Evolutionary conservation across 441 rosid species (phyloP).

Genomic region (Gossypium lobatum): DNA sequence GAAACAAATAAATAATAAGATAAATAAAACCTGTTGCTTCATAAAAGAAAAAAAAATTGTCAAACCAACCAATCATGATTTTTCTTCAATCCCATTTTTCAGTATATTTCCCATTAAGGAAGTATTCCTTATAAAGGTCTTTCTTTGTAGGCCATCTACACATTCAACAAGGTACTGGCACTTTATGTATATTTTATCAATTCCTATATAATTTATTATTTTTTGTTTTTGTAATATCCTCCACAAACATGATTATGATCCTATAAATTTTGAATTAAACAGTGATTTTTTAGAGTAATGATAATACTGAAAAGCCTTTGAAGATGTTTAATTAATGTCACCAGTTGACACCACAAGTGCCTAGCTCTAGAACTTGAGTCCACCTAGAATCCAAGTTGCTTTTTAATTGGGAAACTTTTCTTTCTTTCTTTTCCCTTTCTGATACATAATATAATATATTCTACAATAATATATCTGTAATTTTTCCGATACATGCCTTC

Average conservation of each 20-base stretch:
- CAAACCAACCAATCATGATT: constrained; percentile 19
- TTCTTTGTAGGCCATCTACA: constrained; percentile 22
- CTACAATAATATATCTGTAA: too few species aligned
- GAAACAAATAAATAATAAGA: not conserved
- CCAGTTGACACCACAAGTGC: constrained; percentile 29
- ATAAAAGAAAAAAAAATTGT: not conserved
- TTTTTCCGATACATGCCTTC: too few species aligned
- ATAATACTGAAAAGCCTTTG: constrained; percentile 27
- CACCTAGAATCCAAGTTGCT: constrained; percentile 32
- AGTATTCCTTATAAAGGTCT: constrained; percentile 27
- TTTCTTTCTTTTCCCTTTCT: constrained; percentile 12
- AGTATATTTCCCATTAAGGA: constrained; percentile 33
- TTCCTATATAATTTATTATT: not conserved
- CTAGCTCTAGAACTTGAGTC: constrained; percentile 20
- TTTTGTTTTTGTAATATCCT: constrained; percentile 9
- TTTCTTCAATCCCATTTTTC: constrained; percentile 3
- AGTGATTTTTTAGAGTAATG: constrained; percentile 21
- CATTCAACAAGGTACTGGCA: constrained; percentile 31
- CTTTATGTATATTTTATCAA: constrained; percentile 3
- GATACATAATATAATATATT: too few species aligned
- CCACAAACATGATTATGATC: constrained; percentile 31
- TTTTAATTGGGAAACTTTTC: constrained; percentile 12
- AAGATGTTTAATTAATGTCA: constrained; percentile 25
- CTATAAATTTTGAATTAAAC: constrained; percentile 19
- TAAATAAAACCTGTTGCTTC: not conserved